A percentile compares a stretch with the other conserved stretches of the same genome.
These are phyloP conservation scores for Trichosporon coremiiforme DNA, from an alignment of 1,284 basidiomycete genomes.

Conservation along the genomic window DNA sequence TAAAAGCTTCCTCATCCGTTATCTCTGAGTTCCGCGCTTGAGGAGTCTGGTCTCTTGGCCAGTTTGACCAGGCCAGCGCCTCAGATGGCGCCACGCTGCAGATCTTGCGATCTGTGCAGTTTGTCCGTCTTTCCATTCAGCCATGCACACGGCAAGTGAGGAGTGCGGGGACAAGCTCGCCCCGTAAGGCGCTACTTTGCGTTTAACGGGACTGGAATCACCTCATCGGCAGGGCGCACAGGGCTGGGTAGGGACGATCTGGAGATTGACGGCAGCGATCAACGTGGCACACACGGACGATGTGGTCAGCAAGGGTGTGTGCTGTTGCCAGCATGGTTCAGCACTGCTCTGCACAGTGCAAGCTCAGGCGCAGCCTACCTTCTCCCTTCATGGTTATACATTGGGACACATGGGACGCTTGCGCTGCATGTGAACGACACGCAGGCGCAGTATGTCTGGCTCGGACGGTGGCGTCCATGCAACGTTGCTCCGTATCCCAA, in stretches of 20 bases:
- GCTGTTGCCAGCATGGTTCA: not conserved
- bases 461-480: no score
- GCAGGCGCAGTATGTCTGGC: no score
- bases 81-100: not conserved
- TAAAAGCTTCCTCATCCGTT: no score
- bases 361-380: not conserved
- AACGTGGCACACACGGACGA: not conserved
- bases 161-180: no score
- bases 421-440: no score
- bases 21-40: no score
- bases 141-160: not conserved
- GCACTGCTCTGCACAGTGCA: not conserved
- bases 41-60: no score
- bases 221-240: not conserved
- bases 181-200: no score
- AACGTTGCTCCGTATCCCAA: not conserved
- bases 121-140: not conserved
- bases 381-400: not conserved
- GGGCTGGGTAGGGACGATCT: not conserved
- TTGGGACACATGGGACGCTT: not conserved
- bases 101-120: not conserved
- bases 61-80: no score
- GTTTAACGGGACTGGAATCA: not conserved
- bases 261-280: not conserved
- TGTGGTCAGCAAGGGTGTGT: not conserved